Percentiles rank a stretch among this genome's conserved stretches.
Evolutionary conservation across 1,139 yeast species (phyloP).

Genomic region (Suzukiozyma palmioleophila): DNA sequence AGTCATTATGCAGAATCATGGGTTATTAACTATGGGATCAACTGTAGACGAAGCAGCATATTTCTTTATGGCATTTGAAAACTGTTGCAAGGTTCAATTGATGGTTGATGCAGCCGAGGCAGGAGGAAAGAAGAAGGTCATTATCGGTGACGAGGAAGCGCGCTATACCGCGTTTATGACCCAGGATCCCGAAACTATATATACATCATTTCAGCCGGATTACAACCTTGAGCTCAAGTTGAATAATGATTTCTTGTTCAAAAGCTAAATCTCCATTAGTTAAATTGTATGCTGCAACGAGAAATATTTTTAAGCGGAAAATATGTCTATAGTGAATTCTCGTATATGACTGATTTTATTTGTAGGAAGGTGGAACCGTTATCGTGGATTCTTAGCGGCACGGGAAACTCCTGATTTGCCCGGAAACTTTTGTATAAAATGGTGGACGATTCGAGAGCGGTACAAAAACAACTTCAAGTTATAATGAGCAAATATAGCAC

Average conservation of each 20-base stretch:
- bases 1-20: slow-evolving; percentile 71
- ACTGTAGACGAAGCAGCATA: slow-evolving; percentile 83
- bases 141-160: slow-evolving; percentile 58
- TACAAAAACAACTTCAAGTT: background rate
- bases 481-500: slow-evolving; percentile 2
- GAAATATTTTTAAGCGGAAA: too few relatives aligned
- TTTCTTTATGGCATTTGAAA: slow-evolving; percentile 62
- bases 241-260: background rate
- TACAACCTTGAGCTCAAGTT: slow-evolving; percentile 16
- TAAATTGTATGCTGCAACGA: too few relatives aligned
- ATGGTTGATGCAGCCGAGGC: slow-evolving; percentile 33
- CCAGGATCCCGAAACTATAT: slow-evolving; percentile 59
- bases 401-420: too few relatives aligned
- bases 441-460: background rate
- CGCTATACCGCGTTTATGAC: slow-evolving; percentile 54
- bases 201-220: slow-evolving; percentile 62
- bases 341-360: too few relatives aligned
- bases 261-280: too few relatives aligned
- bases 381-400: too few relatives aligned
- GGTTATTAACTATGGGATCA: slow-evolving; percentile 66
- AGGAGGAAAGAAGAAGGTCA: slow-evolving; percentile 16
- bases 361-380: too few relatives aligned
- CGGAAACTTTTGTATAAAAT: slow-evolving; percentile 1
- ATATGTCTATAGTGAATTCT: too few relatives aligned
- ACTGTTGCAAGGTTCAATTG: slow-evolving; percentile 66